A percentile compares a stretch with the other conserved stretches of the same genome.
Conservation (phyloP, 2,329 filamentous ascomycete genomes). For the Colletotrichum neosansevieriae region DNA sequence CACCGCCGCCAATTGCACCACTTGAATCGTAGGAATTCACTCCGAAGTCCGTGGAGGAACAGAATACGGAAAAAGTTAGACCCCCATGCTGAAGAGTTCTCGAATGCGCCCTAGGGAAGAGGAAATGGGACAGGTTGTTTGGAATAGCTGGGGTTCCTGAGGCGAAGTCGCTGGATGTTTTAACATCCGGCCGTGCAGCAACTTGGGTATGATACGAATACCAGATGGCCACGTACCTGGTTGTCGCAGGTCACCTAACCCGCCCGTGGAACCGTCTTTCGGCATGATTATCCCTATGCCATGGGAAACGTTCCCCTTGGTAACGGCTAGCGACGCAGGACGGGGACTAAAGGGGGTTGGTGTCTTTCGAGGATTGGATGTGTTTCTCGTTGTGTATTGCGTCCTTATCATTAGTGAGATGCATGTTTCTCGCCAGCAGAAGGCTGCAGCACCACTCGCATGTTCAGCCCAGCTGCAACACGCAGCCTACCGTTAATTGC, state of each 20-base stretch:
- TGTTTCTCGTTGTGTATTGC: conserved; percentile 5
- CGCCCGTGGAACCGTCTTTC: neutral
- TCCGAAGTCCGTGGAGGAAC: conserved; percentile 11
- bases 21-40: neutral
- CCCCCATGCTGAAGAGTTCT: too few species aligned
- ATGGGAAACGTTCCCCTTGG: neutral
- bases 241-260: conserved; percentile 21
- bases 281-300: neutral
- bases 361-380: conserved; percentile 15
- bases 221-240: conserved; percentile 4
- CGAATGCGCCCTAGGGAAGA: too few species aligned
- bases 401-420: neutral
- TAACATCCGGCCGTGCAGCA: conserved; percentile 4
- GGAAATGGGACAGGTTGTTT: neutral
- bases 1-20: conserved; percentile 12
- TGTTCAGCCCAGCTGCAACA: neutral
- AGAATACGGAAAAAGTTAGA: neutral
- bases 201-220: conserved; percentile 3
- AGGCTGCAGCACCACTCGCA: neutral
- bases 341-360: neutral
- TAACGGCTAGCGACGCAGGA: conserved; percentile 16
- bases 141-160: neutral
- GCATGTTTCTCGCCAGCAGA: conserved; percentile 26
- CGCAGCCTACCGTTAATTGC: neutral
- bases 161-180: neutral